Evolutionary conservation across 2,329 filamentous ascomycete species (phyloP).

Genomic region (Cladosporium austrohemisphaericum): DNA sequence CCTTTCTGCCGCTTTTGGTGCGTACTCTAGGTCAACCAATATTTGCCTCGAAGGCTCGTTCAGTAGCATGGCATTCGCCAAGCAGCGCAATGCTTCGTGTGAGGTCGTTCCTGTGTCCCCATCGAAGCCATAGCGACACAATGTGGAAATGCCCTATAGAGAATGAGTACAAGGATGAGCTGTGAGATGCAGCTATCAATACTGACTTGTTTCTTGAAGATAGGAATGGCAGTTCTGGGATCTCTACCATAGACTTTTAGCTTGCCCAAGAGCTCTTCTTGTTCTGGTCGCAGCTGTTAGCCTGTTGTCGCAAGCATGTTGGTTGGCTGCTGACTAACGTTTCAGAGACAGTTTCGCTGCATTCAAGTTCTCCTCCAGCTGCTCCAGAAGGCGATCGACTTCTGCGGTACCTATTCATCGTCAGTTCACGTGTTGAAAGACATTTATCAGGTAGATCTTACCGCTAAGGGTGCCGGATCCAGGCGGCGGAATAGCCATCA

Average conservation of each 20-base stretch:
- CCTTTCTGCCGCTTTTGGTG: constrained; percentile 63
- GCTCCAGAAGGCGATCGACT: constrained; percentile 27
- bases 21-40: constrained; percentile 68
- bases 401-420: constrained; percentile 20
- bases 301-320: not conserved
- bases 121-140: constrained; percentile 67
- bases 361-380: constrained; percentile 29
- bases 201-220: constrained; percentile 72
- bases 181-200: too few species aligned
- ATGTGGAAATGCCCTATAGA: constrained; percentile 74
- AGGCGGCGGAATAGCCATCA: not conserved
- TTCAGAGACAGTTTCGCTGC: constrained; percentile 27
- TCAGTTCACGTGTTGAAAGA: not conserved
- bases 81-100: constrained; percentile 71
- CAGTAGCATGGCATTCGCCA: constrained; percentile 80
- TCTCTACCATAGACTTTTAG: constrained; percentile 77
- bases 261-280: constrained; percentile 55
- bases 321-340: constrained; percentile 18
- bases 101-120: constrained; percentile 60
- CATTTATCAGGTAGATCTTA: not conserved
- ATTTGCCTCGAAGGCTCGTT: constrained; percentile 64
- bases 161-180: too few species aligned
- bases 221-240: constrained; percentile 68
- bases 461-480: not conserved
- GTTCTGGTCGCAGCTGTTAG: constrained; percentile 49